phyloP scores from a whole-genome alignment of 2,329 filamentous ascomycete species.

The Talaromyces sp. region DNA sequence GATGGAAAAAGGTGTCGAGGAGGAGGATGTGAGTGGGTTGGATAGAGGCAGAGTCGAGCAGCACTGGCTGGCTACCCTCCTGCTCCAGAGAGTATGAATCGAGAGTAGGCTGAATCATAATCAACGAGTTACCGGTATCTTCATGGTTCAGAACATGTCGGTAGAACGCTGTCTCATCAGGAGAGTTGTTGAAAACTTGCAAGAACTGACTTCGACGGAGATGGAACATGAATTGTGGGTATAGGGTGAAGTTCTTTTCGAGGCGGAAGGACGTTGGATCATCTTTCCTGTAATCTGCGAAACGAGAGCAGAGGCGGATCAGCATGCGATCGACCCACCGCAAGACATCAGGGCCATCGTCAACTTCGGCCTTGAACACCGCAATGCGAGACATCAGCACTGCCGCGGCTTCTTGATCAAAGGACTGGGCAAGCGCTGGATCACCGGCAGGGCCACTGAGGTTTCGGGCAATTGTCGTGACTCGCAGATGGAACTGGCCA shows the following conservation, averaged over 20 bases:
- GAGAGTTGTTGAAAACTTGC: constrained; percentile 99
- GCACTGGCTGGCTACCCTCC: constrained; percentile 84
- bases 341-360: constrained; percentile 95
- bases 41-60: constrained; percentile 93
- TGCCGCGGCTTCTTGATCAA: constrained; percentile 95
- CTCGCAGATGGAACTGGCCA: constrained; percentile 90
- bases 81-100: constrained; percentile 97
- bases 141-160: constrained; percentile 95
- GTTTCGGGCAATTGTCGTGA: constrained; percentile 87
- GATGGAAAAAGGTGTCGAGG: constrained; percentile 98
- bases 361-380: constrained; percentile 97
- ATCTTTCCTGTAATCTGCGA: constrained; percentile 97
- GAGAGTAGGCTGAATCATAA: constrained; percentile 98
- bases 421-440: constrained; percentile 90
- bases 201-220: constrained; percentile 93
- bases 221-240: constrained; percentile 99
- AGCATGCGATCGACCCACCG: constrained; percentile 99
- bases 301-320: constrained; percentile 89
- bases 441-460: constrained; percentile 91
- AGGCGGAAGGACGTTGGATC: constrained; percentile 93
- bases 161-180: constrained; percentile 98
- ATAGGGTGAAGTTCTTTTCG: constrained; percentile 98
- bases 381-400: constrained; percentile 99
- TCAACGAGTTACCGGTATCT: constrained; percentile 89
- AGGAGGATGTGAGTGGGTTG: constrained; percentile 89